phyloP scores from a whole-genome alignment of 306 rosid species.

The Gynostemma pentaphyllum region DNA sequence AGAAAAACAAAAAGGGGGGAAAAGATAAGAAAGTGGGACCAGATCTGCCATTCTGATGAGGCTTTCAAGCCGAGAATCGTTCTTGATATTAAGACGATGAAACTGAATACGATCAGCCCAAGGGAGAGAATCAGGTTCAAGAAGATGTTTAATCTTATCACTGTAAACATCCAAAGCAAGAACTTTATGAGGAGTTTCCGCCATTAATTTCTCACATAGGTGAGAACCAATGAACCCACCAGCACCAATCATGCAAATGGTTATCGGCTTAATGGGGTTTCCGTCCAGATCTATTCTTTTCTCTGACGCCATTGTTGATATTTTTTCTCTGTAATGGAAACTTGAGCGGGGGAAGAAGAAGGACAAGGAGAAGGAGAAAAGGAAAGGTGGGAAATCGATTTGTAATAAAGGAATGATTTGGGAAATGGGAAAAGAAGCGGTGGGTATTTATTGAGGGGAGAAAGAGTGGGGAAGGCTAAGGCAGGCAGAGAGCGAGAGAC shows the following conservation, averaged over 20 bases:
- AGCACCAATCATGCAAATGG: constrained; percentile 93
- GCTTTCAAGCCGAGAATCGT: constrained; percentile 79
- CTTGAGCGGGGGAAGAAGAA: not conserved
- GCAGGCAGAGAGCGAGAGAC: constrained; percentile 8
- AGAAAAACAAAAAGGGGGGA: not conserved
- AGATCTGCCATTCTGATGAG: constrained; percentile 90
- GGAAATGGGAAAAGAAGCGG: not conserved
- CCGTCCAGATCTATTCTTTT: constrained; percentile 72
- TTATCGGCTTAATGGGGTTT: constrained; percentile 55
- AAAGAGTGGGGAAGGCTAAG: not conserved
- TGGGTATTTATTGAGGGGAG: constrained; percentile 2
- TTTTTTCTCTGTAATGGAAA: not conserved
- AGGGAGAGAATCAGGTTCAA: constrained; percentile 52
- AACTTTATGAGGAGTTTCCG: constrained; percentile 71
- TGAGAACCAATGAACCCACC: constrained; percentile 95
- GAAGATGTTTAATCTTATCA: constrained; percentile 82
- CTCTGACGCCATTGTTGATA: constrained; percentile 39
- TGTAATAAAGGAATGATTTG: not conserved
- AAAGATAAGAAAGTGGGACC: constrained; percentile 19
- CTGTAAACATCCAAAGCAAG: constrained; percentile 71
- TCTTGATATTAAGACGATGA: constrained; percentile 86
- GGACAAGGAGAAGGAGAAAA: not conserved
- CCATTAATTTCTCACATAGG: constrained; percentile 76
- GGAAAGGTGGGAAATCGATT: not conserved
- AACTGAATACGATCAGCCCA: constrained; percentile 77